A percentile compares a stretch with the other conserved stretches of the same genome.
Evolutionary conservation across 352 stramenopile species (phyloP).

Genomic region (Halophytophthora batemanensis): DNA sequence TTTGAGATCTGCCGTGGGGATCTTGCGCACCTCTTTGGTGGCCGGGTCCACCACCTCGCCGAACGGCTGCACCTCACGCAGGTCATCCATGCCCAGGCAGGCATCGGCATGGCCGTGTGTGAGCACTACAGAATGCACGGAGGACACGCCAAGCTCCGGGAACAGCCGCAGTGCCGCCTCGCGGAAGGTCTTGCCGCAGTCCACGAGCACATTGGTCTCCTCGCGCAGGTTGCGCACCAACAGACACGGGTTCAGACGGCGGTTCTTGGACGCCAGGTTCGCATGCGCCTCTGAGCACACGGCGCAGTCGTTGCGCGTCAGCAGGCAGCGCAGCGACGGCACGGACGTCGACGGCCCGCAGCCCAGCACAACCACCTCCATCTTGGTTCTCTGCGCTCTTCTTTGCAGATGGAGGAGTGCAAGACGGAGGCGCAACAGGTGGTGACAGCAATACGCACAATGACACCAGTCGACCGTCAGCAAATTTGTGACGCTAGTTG

Average conservation of each 20-base stretch:
- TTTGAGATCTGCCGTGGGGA: slow-evolving; percentile 43
- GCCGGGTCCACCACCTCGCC: slow-evolving; percentile 46
- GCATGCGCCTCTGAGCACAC: slow-evolving; percentile 68
- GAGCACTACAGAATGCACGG: slow-evolving; percentile 72
- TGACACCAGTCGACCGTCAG: too few relatives aligned
- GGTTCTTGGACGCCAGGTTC: slow-evolving; percentile 73
- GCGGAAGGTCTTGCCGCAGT: slow-evolving; percentile 90
- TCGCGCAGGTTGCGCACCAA: slow-evolving; percentile 52
- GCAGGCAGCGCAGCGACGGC: slow-evolving; percentile 71
- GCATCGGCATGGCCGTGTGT: slow-evolving; percentile 88
- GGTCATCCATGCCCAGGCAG: slow-evolving; percentile 77
- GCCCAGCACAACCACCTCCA: slow-evolving; percentile 82
- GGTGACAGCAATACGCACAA: too few relatives aligned
- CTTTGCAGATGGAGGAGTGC: too few relatives aligned
- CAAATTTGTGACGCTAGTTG: too few relatives aligned
- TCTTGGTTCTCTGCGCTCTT: too few relatives aligned
- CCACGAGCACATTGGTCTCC: slow-evolving; percentile 68
- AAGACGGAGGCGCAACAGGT: too few relatives aligned
- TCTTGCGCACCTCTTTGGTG: slow-evolving; percentile 65
- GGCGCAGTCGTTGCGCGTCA: slow-evolving; percentile 39
- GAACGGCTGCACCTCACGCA: slow-evolving; percentile 74
- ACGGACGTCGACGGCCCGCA: slow-evolving; percentile 83
- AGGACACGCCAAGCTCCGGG: slow-evolving; percentile 38
- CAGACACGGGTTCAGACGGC: slow-evolving; percentile 75
- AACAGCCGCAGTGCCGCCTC: slow-evolving; percentile 69